Conservation (phyloP, 345 rosid genomes). For the Lenwebbia sp. region DNA sequence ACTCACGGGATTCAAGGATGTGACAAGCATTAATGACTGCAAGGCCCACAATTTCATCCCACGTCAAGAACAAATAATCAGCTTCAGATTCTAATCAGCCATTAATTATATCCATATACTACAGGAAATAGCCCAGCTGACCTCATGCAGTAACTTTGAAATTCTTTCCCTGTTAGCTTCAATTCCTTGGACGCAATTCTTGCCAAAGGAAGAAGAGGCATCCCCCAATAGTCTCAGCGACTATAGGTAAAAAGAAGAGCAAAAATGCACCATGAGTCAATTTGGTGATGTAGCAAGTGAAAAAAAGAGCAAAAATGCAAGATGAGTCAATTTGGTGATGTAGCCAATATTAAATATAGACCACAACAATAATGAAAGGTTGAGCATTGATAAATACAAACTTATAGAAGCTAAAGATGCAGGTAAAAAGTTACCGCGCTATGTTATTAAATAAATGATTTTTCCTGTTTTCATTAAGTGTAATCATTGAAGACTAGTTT, state of each 20-base stretch:
- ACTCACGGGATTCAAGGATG: constrained; percentile 94
- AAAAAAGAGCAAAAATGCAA: not conserved
- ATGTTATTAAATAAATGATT: not conserved
- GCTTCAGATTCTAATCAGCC: not conserved
- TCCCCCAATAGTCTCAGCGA: constrained; percentile 84
- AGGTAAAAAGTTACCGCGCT: not conserved
- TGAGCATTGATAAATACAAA: not conserved
- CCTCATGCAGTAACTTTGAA: constrained; percentile 89
- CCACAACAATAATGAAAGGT: not conserved
- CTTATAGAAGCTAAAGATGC: not conserved
- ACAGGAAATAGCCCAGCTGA: constrained; percentile 4
- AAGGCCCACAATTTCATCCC: constrained; percentile 10
- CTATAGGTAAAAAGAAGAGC: constrained; percentile 18
- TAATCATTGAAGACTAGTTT: not conserved
- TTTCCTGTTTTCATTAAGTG: not conserved
- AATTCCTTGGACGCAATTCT: constrained; percentile 86
- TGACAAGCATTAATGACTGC: constrained; percentile 98
- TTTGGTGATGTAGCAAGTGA: not conserved
- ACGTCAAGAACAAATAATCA: constrained; percentile 6
- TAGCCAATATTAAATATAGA: not conserved
- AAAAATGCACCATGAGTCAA: not conserved
- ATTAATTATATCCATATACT: not conserved
- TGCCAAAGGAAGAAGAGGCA: constrained; percentile 90
- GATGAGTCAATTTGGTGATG: not conserved
- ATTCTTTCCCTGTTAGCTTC: constrained; percentile 84